phyloP scores from a whole-genome alignment of 352 stramenopile species.

The Stramenopiles sp. region DNA sequence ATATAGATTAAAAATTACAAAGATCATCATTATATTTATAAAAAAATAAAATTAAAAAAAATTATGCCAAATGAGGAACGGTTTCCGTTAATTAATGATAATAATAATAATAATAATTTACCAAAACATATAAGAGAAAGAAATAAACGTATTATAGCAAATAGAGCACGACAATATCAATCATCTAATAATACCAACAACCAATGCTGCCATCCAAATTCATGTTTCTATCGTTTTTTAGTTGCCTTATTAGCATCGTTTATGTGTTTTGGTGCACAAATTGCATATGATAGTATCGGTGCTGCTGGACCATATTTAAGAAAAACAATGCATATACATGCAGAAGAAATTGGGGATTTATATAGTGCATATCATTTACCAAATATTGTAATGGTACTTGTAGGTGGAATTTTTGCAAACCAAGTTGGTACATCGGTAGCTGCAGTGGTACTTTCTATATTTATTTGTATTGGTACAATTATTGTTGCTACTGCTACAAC shows the following conservation, averaged over 20 bases:
- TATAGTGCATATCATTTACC: slow-evolving; percentile 45
- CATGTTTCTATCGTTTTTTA: background rate
- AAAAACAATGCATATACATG: background rate
- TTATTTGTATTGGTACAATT: background rate
- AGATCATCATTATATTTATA: no score
- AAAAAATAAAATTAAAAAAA: no score
- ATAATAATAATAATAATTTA: no score
- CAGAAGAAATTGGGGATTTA: slow-evolving; percentile 19
- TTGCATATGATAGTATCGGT: background rate
- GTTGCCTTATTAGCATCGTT: background rate
- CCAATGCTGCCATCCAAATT: background rate
- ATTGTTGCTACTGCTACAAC: background rate
- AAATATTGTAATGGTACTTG: slow-evolving; percentile 62
- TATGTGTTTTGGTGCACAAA: background rate
- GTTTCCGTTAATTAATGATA: no score
- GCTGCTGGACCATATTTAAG: background rate
- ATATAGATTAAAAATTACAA: no score
- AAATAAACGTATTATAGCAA: no score
- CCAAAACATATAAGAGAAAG: no score
- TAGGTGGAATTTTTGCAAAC: slow-evolving; percentile 68
- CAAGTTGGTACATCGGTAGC: slow-evolving; percentile 39
- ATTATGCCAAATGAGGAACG: no score
- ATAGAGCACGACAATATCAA: no score
- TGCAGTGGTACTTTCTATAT: background rate
- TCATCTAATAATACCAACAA: no score